Percentiles rank a stretch among this genome's conserved stretches.
Evolutionary conservation across 345 rosid species (phyloP).

Genomic region (Citropsis articulata): DNA sequence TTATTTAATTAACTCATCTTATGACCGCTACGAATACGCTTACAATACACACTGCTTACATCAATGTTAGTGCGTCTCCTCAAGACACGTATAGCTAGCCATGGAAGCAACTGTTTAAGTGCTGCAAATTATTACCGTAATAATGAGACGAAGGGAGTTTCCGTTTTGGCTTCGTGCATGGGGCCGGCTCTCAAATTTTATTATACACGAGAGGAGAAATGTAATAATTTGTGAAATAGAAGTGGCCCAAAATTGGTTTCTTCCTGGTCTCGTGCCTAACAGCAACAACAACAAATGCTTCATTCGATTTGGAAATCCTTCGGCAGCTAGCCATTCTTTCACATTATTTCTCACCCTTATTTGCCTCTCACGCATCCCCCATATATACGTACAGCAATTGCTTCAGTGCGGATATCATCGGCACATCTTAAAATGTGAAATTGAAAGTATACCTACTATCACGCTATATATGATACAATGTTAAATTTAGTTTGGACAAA

Average conservation of each 20-base stretch:
- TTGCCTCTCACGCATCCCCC: not conserved
- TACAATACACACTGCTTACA: not conserved
- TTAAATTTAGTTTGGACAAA: no score
- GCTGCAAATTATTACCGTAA: not conserved
- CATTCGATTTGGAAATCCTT: constrained; percentile 18
- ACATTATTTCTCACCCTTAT: not conserved
- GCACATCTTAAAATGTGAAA: no score
- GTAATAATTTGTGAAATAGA: not conserved
- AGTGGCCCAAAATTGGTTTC: constrained; percentile 8
- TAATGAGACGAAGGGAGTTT: not conserved
- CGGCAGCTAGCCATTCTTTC: not conserved
- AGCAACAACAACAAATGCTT: not conserved
- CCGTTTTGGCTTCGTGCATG: not conserved
- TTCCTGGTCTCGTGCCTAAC: constrained; percentile 13
- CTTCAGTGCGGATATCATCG: no score
- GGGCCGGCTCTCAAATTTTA: not conserved
- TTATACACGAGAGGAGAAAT: not conserved
- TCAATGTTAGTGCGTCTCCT: not conserved
- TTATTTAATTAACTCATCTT: no score
- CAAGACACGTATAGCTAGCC: not conserved
- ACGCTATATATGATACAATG: no score
- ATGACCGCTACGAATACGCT: no score
- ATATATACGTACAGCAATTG: not conserved
- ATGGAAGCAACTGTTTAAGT: not conserved
- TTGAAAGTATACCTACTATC: no score